Evolutionary conservation across 352 stramenopile genomes (phyloP).

Genomic region (Blastocystis hominis): DNA sequence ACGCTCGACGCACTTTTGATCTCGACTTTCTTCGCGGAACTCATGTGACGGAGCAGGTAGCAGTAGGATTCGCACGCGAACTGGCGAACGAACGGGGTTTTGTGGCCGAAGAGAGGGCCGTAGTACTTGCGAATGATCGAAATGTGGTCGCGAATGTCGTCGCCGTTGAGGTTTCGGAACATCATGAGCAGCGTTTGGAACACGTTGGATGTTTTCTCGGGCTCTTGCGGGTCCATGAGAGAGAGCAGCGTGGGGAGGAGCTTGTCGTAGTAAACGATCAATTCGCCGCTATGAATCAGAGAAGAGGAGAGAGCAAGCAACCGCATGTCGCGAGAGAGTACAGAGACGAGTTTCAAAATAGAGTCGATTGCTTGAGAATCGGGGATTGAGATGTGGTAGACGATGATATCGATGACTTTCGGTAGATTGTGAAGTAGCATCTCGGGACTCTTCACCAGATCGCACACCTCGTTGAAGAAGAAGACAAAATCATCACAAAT

Average conservation of each 20-base stretch:
- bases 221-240: constrained; percentile 62
- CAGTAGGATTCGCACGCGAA: constrained; percentile 77
- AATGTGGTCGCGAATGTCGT: constrained; percentile 75
- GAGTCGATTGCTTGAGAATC: constrained; percentile 13
- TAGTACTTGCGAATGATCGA: constrained; percentile 78
- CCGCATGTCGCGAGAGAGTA: constrained; percentile 43
- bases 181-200: constrained; percentile 80
- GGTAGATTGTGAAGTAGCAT: constrained; percentile 50
- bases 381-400: constrained; percentile 18
- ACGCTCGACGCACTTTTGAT: background rate
- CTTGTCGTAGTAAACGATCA: constrained; percentile 47
- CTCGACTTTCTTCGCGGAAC: constrained; percentile 59
- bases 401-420: constrained; percentile 36
- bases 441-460: constrained; percentile 47
- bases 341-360: constrained; percentile 6
- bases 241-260: constrained; percentile 3
- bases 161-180: constrained; percentile 72
- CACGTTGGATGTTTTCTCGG: constrained; percentile 75
- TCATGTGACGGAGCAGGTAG: constrained; percentile 71
- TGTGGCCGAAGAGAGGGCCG: constrained; percentile 74
- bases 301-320: background rate
- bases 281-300: constrained; percentile 5
- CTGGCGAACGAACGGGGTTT: constrained; percentile 74
- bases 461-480: constrained; percentile 49
- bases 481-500: constrained; percentile 56